Percentiles rank a stretch among this genome's conserved stretches.
These are phyloP conservation scores for Sclerotinia minor DNA, from an alignment of 2,329 filamentous ascomycete genomes.

Conservation along the genomic window DNA sequence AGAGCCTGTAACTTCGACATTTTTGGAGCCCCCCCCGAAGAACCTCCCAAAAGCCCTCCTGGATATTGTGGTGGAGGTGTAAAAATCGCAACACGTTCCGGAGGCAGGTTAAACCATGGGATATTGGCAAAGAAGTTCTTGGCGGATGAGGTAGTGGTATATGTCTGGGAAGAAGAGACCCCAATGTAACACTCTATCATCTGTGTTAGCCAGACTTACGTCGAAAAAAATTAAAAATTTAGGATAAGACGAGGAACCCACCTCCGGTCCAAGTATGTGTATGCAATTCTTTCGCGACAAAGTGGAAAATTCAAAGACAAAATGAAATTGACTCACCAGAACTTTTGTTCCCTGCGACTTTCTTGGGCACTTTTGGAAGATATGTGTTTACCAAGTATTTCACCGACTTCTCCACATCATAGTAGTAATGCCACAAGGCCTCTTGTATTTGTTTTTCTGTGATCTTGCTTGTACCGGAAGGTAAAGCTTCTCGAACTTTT, in stretches of 20 bases:
- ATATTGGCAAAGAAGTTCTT: conserved; percentile 75
- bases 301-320: conserved; percentile 16
- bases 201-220: not conserved
- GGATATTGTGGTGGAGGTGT: conserved; percentile 58
- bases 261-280: conserved; percentile 29
- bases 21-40: conserved; percentile 62
- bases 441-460: conserved; percentile 78
- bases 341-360: conserved; percentile 39
- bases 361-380: conserved; percentile 37
- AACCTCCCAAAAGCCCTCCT: conserved; percentile 77
- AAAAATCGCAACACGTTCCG: conserved; percentile 64
- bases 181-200: conserved; percentile 20
- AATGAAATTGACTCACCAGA: conserved; percentile 41
- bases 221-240: not conserved
- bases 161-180: conserved; percentile 20
- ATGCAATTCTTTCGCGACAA: conserved; percentile 1
- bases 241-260: conserved; percentile 34
- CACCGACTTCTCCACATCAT: conserved; percentile 83
- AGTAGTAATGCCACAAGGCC: conserved; percentile 93
- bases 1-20: conserved; percentile 89
- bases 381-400: conserved; percentile 69
- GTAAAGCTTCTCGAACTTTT: conserved; percentile 67
- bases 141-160: conserved; percentile 45
- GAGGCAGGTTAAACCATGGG: conserved; percentile 78
- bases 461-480: conserved; percentile 51